Base-by-base conservation (phyloP, 331 rosid species). In the Quercus lobata region DNA sequence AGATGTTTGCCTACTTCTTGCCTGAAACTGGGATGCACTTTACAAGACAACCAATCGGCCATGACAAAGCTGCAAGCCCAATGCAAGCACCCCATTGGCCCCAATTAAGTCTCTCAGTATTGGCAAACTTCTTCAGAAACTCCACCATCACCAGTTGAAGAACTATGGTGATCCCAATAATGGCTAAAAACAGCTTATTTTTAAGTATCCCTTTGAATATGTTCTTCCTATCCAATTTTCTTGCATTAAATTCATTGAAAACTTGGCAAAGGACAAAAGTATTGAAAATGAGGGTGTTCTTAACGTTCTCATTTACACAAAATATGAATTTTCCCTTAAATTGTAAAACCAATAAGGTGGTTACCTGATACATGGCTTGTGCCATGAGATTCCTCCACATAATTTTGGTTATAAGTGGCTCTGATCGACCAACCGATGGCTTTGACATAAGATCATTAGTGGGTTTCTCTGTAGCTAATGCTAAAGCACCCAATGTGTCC, bases 401-500 rank as follows among this genome's bases (percentile, higher is more conserved):
- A 85, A 86, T 57, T 68, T n/a, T 74, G 71, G 83, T 80, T 21
- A 83, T 77, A 18, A 86, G 84, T 0, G 84, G 87, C 73, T 78
- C 78, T 0, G 83, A 46, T 71, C 82, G 71, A 27, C 80, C 83
- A 54, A 86, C 83, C 0, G 87, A 78, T 12, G 35, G 71, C 57
- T 71, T 78, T 29, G 2, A 24, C 85, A 86, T 78, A 73, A 86
- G 87, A 8, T 86, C 84, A 15, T 80, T 32, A 6, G 81, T 83
- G 15, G 89, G 89, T 58, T 56, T 72, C 62, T 83, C 87, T 0
- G 83, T 80, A 34, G 87, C 85, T 68, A 86, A 74, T 32, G 89
- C 89, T 52, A 83, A 78, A 80, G 89, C 87, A 55, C 85, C 89
- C 55, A 86, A 10, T 15, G 89, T 86, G 73, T 86, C 87, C 89